Evolutionary conservation across 2,329 filamentous ascomycete genomes (phyloP).

Genomic region (Fusarium neocosmosporiellum): DNA sequence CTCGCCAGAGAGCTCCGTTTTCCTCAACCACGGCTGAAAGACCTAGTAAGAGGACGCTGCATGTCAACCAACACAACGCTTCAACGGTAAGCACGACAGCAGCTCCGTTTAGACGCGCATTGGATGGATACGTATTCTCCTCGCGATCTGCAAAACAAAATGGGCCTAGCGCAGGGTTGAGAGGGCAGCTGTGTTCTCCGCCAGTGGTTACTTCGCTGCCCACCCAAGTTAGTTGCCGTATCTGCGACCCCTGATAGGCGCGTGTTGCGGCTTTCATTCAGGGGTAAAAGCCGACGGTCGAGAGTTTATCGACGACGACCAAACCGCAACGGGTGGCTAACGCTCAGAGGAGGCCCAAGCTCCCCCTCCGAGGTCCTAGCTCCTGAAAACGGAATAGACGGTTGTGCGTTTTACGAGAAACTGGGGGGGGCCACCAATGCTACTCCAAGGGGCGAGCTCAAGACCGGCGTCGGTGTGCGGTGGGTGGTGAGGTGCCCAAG

Average conservation of each 20-base stretch:
- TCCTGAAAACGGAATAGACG: conserved; percentile 19
- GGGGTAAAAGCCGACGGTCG: conserved; percentile 22
- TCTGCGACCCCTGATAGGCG: conserved; percentile 22
- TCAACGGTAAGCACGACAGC: neutral
- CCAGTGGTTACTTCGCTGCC: conserved; percentile 10
- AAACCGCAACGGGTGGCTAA: conserved; percentile 1
- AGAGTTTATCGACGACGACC: conserved; percentile 6
- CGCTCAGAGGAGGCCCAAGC: neutral
- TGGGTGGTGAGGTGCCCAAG: neutral
- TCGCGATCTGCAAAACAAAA: neutral
- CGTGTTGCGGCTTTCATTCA: conserved; percentile 35
- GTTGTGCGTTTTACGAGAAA: conserved; percentile 1
- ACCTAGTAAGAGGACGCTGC: neutral
- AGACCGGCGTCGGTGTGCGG: neutral
- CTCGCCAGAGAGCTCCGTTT: neutral
- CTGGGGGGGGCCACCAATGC: neutral
- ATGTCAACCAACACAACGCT: conserved; percentile 7
- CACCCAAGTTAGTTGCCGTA: conserved; percentile 23
- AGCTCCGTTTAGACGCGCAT: neutral
- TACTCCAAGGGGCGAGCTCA: neutral
- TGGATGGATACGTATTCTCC: neutral
- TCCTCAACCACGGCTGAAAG: neutral
- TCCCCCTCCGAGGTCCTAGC: neutral
- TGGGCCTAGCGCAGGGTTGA: neutral
- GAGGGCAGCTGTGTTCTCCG: conserved; percentile 1